Evolutionary conservation across 352 stramenopile genomes (phyloP).

Genomic region (Phytophthora lateralis): DNA sequence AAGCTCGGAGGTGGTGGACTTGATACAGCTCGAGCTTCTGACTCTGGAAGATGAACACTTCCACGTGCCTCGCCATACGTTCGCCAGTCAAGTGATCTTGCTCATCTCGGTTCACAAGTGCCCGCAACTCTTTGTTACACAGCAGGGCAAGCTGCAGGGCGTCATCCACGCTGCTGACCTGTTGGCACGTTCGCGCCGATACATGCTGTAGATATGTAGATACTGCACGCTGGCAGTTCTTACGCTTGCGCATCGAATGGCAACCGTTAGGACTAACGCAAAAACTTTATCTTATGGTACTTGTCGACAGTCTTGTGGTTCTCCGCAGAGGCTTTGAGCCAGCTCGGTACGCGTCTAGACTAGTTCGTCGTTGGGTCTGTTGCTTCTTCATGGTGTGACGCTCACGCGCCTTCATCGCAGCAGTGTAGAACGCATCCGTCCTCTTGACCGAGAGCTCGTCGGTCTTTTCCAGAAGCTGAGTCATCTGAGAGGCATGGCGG

Average conservation of each 20-base stretch:
- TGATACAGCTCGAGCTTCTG: constrained; percentile 64
- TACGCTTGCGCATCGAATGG: constrained; percentile 21
- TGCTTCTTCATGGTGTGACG: constrained; percentile 24
- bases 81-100: constrained; percentile 75
- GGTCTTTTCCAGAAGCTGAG: constrained; percentile 43
- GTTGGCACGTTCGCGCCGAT: constrained; percentile 61
- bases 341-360: constrained; percentile 19
- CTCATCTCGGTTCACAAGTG: constrained; percentile 83
- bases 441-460: constrained; percentile 38
- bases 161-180: constrained; percentile 75
- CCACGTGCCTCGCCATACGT: constrained; percentile 71
- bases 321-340: constrained; percentile 3
- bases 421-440: constrained; percentile 69
- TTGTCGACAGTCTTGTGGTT: constrained; percentile 25
- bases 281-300: constrained; percentile 24
- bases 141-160: constrained; percentile 70
- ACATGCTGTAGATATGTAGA: constrained; percentile 47
- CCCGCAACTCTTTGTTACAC: constrained; percentile 74
- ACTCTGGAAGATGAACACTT: constrained; percentile 70
- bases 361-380: constrained; percentile 13
- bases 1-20: constrained; percentile 42
- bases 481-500: constrained; percentile 48
- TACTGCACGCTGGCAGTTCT: constrained; percentile 2
- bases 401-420: constrained; percentile 66
- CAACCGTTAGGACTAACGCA: constrained; percentile 24